These are phyloP conservation scores for Amanita phalloides DNA, from an alignment of 768 basidiomycete genomes.

Conservation along the genomic window DNA sequence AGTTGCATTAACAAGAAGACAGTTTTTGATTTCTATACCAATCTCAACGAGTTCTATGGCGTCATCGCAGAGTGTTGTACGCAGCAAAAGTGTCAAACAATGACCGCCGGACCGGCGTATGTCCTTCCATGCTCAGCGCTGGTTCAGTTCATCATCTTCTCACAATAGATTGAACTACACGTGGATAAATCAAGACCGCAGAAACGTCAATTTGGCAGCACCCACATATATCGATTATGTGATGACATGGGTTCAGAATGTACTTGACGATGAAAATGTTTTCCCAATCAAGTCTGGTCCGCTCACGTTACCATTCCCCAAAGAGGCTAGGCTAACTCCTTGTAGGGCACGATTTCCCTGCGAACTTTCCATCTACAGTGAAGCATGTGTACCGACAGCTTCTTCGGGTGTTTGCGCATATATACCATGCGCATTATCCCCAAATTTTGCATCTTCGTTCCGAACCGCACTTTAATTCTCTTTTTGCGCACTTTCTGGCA, in stretches of 20 bases:
- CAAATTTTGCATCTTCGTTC: constrained; percentile 89
- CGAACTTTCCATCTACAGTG: constrained; percentile 78
- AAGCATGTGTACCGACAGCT: constrained; percentile 97
- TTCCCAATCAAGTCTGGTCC: constrained; percentile 94
- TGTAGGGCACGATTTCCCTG: constrained; percentile 82
- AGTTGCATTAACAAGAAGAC: background rate
- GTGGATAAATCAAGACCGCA: constrained; percentile 95
- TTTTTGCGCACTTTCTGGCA: constrained; percentile 96
- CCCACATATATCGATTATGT: constrained; percentile 98
- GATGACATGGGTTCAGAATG: constrained; percentile 96
- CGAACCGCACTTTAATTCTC: constrained; percentile 93
- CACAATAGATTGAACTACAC: constrained; percentile 78
- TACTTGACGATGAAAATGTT: constrained; percentile 84
- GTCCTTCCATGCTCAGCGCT: constrained; percentile 18
- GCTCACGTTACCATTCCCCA: constrained; percentile 31
- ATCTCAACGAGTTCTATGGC: constrained; percentile 95
- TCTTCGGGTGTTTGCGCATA: constrained; percentile 93
- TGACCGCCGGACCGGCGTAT: constrained; percentile 87
- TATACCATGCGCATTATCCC: constrained; percentile 92
- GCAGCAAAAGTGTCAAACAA: constrained; percentile 76
- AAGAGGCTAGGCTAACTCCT: constrained; percentile 38
- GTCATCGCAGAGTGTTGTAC: constrained; percentile 93
- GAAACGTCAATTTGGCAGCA: constrained; percentile 84
- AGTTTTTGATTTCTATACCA: constrained; percentile 99
- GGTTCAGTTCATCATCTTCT: background rate